Base-by-base conservation (phyloP, 306 rosid genomes). In the Vigna reflexopilosa region DNA sequence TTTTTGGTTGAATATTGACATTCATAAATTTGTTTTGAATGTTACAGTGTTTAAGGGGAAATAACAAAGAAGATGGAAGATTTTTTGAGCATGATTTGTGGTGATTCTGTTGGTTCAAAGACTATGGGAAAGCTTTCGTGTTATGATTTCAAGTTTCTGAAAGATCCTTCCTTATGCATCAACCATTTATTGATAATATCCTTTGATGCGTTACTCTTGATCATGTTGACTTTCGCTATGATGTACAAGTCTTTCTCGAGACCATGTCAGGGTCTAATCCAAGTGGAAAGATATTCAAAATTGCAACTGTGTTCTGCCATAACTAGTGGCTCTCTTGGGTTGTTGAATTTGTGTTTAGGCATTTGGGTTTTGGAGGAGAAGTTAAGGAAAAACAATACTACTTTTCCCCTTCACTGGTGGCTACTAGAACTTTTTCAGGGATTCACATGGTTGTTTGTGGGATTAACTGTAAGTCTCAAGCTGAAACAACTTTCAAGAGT, bases 281-380 rank as follows among this genome's bases (percentile, higher is more conserved):
- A 42, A 40, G 55, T 61, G 16, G 81, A 22, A 26, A 82, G 85
- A 48, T 24, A 44, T 15, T 85, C 89, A 2, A 73, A 15, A 30
- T 69, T 84, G 77, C 88, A 79, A 50, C 59, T 84, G 19, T 48
- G 68, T 34, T 84, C 91, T 44, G 89, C 80, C 12, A 73, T 73
- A 59, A 71, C 45, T 26, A 86, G 86, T 83, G 85, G 81, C 4
- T 78, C 79, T 75, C 81, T 89, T 63, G 96, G 91, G 16, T 42
- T 82, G 1, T 64, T 71, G 36, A 81, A 82, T 80, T 59, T 85
- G 81, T 78, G 82, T 69, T 69, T 83, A 22, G 91, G 88, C 22
- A 55, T 83, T 73, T 85, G 88, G 86, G 52, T 22, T 70, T 66
- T 90, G 50, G 95, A 70, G 76, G 87, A 90, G 84, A 81, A 77